Evolutionary conservation across 208 protist species (phyloP).

Genomic region (Trypanosomatidae sp.): DNA sequence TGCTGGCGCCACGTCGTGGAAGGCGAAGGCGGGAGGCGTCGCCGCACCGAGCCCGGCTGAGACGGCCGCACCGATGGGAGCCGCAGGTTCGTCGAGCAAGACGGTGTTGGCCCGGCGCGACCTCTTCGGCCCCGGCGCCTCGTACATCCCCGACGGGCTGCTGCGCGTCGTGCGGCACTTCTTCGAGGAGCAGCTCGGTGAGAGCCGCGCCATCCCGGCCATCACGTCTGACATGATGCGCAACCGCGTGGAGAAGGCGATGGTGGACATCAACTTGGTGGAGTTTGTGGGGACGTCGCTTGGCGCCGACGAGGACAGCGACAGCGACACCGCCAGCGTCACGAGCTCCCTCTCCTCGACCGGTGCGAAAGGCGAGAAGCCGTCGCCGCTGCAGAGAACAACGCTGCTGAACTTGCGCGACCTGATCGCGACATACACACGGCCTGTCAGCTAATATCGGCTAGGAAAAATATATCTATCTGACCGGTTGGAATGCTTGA

Average conservation of each 20-base stretch:
- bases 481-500: too few species aligned
- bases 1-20: too few species aligned
- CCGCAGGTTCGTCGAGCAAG: conserved; percentile 9
- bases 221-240: conserved; percentile 67
- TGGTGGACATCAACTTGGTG: conserved; percentile 51
- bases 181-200: conserved; percentile 58
- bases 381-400: conserved; percentile 21
- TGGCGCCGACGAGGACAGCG: conserved; percentile 35
- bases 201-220: conserved; percentile 50
- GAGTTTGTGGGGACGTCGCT: conserved; percentile 48
- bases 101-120: conserved; percentile 20
- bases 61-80: conserved; percentile 10
- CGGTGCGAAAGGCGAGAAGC: not conserved
- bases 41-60: conserved; percentile 10
- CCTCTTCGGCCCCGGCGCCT: conserved; percentile 15
- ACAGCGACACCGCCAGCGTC: conserved; percentile 29
- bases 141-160: conserved; percentile 41
- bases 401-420: conserved; percentile 23
- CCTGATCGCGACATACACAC: conserved; percentile 20
- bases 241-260: conserved; percentile 62
- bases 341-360: not conserved
- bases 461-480: too few species aligned
- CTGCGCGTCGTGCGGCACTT: conserved; percentile 51
- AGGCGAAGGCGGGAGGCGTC: conserved; percentile 16
- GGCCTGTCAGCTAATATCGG: too few species aligned